phyloP scores from a whole-genome alignment of 2,329 filamentous ascomycete genomes.

The Alternaria postmessia region DNA sequence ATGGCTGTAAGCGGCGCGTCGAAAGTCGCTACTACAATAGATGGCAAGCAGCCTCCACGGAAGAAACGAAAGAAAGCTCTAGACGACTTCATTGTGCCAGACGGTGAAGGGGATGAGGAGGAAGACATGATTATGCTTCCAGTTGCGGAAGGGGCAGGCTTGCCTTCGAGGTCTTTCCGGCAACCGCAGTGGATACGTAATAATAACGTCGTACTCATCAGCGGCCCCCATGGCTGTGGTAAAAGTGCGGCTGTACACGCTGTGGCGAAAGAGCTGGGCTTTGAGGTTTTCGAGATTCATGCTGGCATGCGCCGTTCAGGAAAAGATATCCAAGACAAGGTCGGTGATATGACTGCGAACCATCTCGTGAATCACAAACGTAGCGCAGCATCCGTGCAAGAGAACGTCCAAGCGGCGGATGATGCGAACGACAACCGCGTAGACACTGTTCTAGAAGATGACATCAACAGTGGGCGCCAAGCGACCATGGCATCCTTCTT shows the following conservation, averaged over 20 bases:
- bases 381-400: slow-evolving; percentile 37
- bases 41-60: slow-evolving; percentile 50
- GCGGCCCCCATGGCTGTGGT: slow-evolving; percentile 87
- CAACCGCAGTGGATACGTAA: slow-evolving; percentile 48
- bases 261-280: slow-evolving; percentile 87
- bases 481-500: slow-evolving; percentile 85
- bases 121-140: slow-evolving; percentile 69
- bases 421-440: slow-evolving; percentile 50
- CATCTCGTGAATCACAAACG: slow-evolving; percentile 75
- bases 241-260: slow-evolving; percentile 95
- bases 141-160: slow-evolving; percentile 70
- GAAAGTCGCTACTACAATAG: slow-evolving; percentile 23
- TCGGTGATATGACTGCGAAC: slow-evolving; percentile 97
- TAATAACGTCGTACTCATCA: slow-evolving; percentile 83
- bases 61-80: slow-evolving; percentile 69
- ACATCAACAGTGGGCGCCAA: slow-evolving; percentile 74
- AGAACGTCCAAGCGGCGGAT: slow-evolving; percentile 14
- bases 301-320: slow-evolving; percentile 82
- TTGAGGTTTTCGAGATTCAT: slow-evolving; percentile 96
- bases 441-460: slow-evolving; percentile 61
- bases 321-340: slow-evolving; percentile 87
- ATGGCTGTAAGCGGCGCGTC: slow-evolving; percentile 72
- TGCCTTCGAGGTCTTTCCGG: slow-evolving; percentile 43
- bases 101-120: slow-evolving; percentile 44
- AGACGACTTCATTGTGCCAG: slow-evolving; percentile 48